Percentiles rank a stretch among this genome's conserved stretches.
phyloP scores from a whole-genome alignment of 2,329 filamentous ascomycete species.

The Alternaria longipes region DNA sequence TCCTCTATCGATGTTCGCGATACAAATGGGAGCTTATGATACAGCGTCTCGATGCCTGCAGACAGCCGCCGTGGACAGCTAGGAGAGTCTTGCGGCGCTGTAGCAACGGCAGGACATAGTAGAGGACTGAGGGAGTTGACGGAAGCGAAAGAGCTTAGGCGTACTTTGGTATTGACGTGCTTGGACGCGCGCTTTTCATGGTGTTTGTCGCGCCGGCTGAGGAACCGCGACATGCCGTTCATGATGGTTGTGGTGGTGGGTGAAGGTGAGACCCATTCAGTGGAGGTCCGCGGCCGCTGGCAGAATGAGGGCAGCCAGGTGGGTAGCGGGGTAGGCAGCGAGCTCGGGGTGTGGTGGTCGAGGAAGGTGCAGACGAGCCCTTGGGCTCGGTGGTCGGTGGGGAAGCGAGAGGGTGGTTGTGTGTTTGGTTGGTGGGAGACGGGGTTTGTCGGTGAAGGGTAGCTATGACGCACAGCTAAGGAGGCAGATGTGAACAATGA shows the following conservation, averaged over 20 bases:
- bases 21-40: constrained; percentile 35
- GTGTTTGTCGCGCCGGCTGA: constrained; percentile 73
- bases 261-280: constrained; percentile 31
- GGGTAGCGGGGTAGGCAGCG: constrained; percentile 25
- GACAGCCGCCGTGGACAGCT: constrained; percentile 21
- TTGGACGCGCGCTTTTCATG: constrained; percentile 50
- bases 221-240: constrained; percentile 69
- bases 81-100: constrained; percentile 10
- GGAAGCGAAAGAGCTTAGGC: constrained; percentile 28
- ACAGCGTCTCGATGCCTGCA: constrained; percentile 32
- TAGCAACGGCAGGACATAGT: constrained; percentile 20
- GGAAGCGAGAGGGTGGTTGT: constrained; percentile 11
- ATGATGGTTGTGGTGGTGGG: constrained; percentile 48
- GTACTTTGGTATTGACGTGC: constrained; percentile 46
- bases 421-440: not conserved
- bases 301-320: constrained; percentile 4
- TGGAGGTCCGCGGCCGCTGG: constrained; percentile 13
- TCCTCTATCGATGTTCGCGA: constrained; percentile 24
- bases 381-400: constrained; percentile 9
- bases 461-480: constrained; percentile 4
- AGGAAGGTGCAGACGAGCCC: constrained; percentile 22
- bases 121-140: constrained; percentile 24
- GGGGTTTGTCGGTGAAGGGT: constrained; percentile 5
- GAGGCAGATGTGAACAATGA: constrained; percentile 4
- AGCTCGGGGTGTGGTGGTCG: constrained; percentile 11